Base-by-base conservation (phyloP, 2,329 filamentous ascomycete genomes). In the Didymella arachidicola region DNA sequence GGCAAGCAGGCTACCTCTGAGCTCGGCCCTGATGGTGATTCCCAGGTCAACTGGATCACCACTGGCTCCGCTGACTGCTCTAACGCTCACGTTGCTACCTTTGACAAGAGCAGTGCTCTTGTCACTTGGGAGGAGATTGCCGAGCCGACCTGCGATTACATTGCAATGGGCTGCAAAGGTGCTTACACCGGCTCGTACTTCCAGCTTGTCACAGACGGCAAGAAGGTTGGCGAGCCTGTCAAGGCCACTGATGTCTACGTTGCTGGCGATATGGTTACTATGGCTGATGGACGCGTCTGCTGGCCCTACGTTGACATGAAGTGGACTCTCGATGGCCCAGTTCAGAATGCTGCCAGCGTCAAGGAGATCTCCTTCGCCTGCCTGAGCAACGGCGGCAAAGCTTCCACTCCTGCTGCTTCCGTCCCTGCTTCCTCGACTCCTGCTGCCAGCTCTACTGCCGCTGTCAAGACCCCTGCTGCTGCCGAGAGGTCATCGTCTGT, bases 71-170 rank as follows among this genome's bases (percentile, higher is more conserved):
- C 78, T 19, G 85, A 87, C 67, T 81, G 82, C 72, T 83, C 82
- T 58, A 87, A 87, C 66, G 83, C 84, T 6, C 85, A 86, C 72
- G 84, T 81, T 34, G 85, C 84, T 14, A 77, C 83, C 7, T 84
- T 87, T 45, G 82, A 84, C 62, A 71, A 73, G 43, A 76, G 73
- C 46, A 82, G 80, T 45, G 84, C 85, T 2, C 77, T 88, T 2
- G 78, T 88, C 29, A 82, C 83, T 14, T 88, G 84, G 84, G 86
- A 88, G 73, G 83, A 87, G 73, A 85, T 87, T 56, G 81, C 80
- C 25, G 70, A 80, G 63, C 85, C 86, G 1, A 71, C 73, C 39
- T 88, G 86, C 71, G 79, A 83, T 53, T 82, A 81, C 59, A 78
- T 86, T 36, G 84, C 85, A 30, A 85, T 88, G 80, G 84, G 85